A percentile compares a stretch with the other conserved stretches of the same genome.
Conservation (phyloP, 768 basidiomycete species). For the Dioszegia hungarica region DNA sequence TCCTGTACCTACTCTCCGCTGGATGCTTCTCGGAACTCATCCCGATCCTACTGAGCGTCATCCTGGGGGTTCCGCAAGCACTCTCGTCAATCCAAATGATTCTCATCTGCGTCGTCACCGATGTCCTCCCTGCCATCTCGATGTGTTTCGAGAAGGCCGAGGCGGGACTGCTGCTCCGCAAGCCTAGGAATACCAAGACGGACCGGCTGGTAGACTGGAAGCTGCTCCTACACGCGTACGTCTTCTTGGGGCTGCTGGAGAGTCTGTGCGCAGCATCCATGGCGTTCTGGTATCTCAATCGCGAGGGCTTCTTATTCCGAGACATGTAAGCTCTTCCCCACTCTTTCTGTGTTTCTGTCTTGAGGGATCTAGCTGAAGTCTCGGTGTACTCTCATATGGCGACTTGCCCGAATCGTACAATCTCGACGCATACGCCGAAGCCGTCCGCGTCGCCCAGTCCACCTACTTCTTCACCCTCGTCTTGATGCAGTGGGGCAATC, state of each 20-base stretch:
- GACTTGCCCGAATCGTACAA: slow-evolving; percentile 51
- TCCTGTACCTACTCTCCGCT: slow-evolving; percentile 39
- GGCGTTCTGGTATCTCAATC: slow-evolving; percentile 55
- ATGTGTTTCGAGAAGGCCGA: slow-evolving; percentile 63
- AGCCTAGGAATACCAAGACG: slow-evolving; percentile 58
- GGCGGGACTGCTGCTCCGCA: slow-evolving; percentile 57
- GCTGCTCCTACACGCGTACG: slow-evolving; percentile 58
- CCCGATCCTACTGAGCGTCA: slow-evolving; percentile 57
- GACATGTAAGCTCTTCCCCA: slow-evolving; percentile 26
- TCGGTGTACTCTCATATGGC: slow-evolving; percentile 50
- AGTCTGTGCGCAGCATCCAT: slow-evolving; percentile 55
- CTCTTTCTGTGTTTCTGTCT: too few relatives aligned
- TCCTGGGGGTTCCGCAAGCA: slow-evolving; percentile 60
- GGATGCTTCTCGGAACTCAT: slow-evolving; percentile 60
- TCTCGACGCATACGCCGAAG: slow-evolving; percentile 43
- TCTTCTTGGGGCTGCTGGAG: slow-evolving; percentile 57
- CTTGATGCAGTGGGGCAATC: slow-evolving; percentile 62
- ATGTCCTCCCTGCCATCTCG: slow-evolving; percentile 58
- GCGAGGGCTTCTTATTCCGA: slow-evolving; percentile 42
- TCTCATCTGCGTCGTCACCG: slow-evolving; percentile 59
- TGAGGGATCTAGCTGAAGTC: neutral
- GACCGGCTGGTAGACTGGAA: slow-evolving; percentile 58
- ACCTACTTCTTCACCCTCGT: slow-evolving; percentile 54
- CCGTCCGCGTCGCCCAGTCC: slow-evolving; percentile 55
- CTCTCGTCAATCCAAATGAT: slow-evolving; percentile 57